Evolutionary conservation across 78 protist species (phyloP), one percentile per base, ranked within the genome.

Genomic region (Chrysochromulina tobinii): DNA sequence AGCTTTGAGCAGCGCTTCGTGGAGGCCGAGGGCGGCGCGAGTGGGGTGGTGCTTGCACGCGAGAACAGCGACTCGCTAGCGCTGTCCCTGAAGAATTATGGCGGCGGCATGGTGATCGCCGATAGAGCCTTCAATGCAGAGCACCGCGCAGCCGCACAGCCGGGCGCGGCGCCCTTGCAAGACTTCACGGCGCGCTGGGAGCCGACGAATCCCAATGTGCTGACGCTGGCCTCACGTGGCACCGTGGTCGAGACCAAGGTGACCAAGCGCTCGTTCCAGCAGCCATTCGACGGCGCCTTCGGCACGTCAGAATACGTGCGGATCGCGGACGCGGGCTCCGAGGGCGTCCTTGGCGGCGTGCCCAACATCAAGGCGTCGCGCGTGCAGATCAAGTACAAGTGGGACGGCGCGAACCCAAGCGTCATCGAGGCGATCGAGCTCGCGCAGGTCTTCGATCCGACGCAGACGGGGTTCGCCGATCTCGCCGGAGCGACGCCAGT

Each of bases 81-180:
- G 38, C 38, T 38, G 38, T 38, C 38, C 38, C 38, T 38, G 38
- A 38, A 38, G 38, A 38, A 38, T 38, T 38, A 38, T 38, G 38
- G 38, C 61, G 25, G 7, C 23, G 87, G 6, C 12, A 7, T 1
- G 18, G 57, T 20, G 51, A 79, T 79, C 61, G 87, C 87, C 64
- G 87, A 79, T 48, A 59, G 87, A 59, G 61, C 87, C 48, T 79
- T 79, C 61, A 79, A 79, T 64, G 87, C 64, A 51, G 83, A 75
- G 83, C 83, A n/a, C 14, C 83, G 83, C 23, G 58, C 57, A 2
- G 83, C 83, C 25, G 83, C 83, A 11, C 6, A 15, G 27, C 58
- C 7, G 12, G 64, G 83, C 23, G 58, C 57, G 14, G 79, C 79
- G 51, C 38, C 83, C 27, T 3, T 75, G 27, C 58, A 21, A 54